phyloP scores from a whole-genome alignment of 805 yeast species.

The Saccharomycopsis sp. region DNA sequence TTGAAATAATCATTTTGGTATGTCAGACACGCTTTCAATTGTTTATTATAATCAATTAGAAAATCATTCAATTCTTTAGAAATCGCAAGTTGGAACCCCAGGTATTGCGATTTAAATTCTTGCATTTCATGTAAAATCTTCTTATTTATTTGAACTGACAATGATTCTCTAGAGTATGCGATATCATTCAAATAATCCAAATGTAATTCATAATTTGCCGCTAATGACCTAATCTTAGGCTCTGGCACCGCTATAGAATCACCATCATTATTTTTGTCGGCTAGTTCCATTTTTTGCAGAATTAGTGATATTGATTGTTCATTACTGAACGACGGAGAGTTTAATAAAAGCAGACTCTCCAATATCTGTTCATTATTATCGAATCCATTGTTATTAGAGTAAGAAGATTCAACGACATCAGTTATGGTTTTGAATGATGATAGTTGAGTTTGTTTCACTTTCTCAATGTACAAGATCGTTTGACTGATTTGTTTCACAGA shows the following conservation, averaged over 20 bases:
- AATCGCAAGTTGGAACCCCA: conserved; percentile 5
- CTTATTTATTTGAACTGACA: conserved; percentile 15
- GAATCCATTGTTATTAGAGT: conserved; percentile 11
- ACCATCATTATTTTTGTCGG: neutral
- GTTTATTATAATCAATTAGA: conserved; percentile 8
- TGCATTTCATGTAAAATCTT: conserved; percentile 15
- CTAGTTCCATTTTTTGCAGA: neutral
- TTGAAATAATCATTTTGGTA: conserved; percentile 15
- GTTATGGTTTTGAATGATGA: conserved; percentile 1
- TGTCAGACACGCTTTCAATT: conserved; percentile 4
- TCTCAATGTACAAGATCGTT: conserved; percentile 7
- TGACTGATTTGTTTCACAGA: conserved; percentile 15
- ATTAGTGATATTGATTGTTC: neutral
- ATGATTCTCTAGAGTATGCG: conserved; percentile 15
- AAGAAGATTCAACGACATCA: conserved; percentile 16
- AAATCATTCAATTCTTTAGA: conserved; percentile 1
- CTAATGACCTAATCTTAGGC: conserved; percentile 13
- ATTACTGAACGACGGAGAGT: neutral
- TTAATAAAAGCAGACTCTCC: neutral
- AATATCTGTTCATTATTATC: conserved; percentile 6
- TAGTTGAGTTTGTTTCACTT: conserved; percentile 7
- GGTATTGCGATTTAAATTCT: conserved; percentile 7
- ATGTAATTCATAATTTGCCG: conserved; percentile 19
- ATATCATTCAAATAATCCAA: conserved; percentile 18
- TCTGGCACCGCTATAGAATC: neutral